Evolutionary conservation across 352 stramenopile species (phyloP).

Genomic region (Phytophthora agathidicida): DNA sequence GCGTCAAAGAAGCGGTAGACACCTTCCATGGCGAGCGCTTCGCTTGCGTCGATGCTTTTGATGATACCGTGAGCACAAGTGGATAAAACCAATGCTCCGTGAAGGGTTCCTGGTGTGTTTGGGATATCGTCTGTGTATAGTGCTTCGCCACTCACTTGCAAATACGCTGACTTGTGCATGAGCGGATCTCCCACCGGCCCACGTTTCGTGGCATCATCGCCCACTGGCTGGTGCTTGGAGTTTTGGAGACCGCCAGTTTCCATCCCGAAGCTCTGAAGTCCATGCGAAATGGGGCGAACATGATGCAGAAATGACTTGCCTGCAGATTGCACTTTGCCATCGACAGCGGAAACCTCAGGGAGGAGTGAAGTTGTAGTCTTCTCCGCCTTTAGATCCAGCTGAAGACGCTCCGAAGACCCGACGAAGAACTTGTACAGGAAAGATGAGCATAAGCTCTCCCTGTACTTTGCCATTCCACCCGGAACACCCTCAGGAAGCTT

Average conservation of each 20-base stretch:
- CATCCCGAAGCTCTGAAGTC: constrained; percentile 62
- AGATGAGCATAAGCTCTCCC: constrained; percentile 92
- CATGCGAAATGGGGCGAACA: constrained; percentile 52
- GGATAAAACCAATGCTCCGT: constrained; percentile 93
- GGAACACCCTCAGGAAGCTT: constrained; percentile 91
- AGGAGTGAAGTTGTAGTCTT: constrained; percentile 11
- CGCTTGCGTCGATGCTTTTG: constrained; percentile 84
- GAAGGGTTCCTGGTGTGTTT: constrained; percentile 84
- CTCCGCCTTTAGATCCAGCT: constrained; percentile 39
- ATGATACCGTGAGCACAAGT: constrained; percentile 83
- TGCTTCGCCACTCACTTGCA: constrained; percentile 96
- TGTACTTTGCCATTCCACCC: constrained; percentile 95
- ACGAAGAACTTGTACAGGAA: constrained; percentile 97
- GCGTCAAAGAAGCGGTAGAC: constrained; percentile 90
- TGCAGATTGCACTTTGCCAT: constrained; percentile 49
- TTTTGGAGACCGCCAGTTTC: constrained; percentile 69
- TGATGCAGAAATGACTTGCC: constrained; percentile 65
- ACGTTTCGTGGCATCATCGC: constrained; percentile 44
- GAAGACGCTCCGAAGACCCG: constrained; percentile 61
- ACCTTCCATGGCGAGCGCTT: constrained; percentile 86
- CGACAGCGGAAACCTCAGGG: constrained; percentile 39
- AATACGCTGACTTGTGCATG: constrained; percentile 93
- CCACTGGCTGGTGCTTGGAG: constrained; percentile 64
- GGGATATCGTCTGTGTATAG: constrained; percentile 96
- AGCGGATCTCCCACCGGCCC: constrained; percentile 88